phyloP scores from a whole-genome alignment of 2,329 filamentous ascomycete species.

The Colletotrichum godetiae region DNA sequence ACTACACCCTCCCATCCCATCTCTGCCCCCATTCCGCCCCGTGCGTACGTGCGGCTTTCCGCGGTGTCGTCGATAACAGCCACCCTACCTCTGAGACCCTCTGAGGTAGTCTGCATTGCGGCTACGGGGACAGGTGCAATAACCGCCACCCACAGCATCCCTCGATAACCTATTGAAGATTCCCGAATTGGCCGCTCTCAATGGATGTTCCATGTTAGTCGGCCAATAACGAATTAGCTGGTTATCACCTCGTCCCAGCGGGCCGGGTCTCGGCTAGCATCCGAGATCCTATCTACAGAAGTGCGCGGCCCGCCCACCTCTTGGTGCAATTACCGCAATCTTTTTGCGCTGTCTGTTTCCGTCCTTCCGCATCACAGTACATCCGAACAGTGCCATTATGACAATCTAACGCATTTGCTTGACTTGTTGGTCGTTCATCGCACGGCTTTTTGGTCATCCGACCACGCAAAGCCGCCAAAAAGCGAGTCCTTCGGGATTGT shows the following conservation, averaged over 20 bases:
- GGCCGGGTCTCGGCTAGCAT: conserved; percentile 19
- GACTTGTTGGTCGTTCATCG: neutral
- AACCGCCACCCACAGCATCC: neutral
- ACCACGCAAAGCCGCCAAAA: conserved; percentile 15
- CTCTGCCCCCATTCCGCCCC: conserved; percentile 14
- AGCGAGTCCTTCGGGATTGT: neutral
- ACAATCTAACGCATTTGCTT: neutral
- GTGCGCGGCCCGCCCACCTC: conserved; percentile 24
- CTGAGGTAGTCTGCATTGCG: neutral
- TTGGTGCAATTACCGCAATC: conserved; percentile 23
- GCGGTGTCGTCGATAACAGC: conserved; percentile 24
- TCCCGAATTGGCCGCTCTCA: neutral
- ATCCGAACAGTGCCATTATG: conserved; percentile 27
- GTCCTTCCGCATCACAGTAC: conserved; percentile 28
- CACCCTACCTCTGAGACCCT: neutral
- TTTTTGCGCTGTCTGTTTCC: neutral
- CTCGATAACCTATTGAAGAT: conserved; percentile 7
- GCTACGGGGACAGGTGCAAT: neutral
- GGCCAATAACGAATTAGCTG: conserved; percentile 4
- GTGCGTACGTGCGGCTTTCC: conserved; percentile 19
- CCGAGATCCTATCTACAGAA: conserved; percentile 28
- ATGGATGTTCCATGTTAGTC: neutral
- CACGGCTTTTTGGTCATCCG: neutral
- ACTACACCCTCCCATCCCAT: conserved; percentile 12
- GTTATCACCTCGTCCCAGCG: conserved; percentile 17